These are phyloP conservation scores for Gossypium schwendimanii DNA, from an alignment of 441 rosid genomes.

Conservation along the genomic window DNA sequence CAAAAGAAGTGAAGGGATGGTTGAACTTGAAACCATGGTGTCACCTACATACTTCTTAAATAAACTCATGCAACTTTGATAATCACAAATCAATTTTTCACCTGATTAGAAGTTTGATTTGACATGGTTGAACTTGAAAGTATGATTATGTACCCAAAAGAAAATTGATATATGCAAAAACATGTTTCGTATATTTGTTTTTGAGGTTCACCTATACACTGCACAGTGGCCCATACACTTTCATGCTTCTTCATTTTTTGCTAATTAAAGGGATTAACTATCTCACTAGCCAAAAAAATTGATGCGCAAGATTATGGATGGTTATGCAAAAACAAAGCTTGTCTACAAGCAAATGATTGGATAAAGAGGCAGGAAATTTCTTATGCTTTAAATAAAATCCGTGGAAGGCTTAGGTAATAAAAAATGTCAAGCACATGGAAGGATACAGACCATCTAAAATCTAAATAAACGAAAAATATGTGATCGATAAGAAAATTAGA, in stretches of 20 bases:
- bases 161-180: not conserved
- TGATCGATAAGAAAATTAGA: not conserved
- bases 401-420: not conserved
- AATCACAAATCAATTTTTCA: not conserved
- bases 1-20: not conserved
- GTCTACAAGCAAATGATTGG: not conserved
- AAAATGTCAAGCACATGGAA: not conserved
- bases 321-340: not conserved
- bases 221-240: not conserved
- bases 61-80: not conserved
- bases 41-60: not conserved
- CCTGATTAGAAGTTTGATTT: not conserved
- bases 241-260: not conserved
- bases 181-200: not conserved
- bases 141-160: not conserved
- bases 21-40: not conserved
- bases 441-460: not conserved
- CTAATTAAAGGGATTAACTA: not conserved
- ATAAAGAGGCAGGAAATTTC: not conserved
- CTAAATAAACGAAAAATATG: not conserved
- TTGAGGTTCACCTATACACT: not conserved
- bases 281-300: not conserved
- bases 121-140: not conserved
- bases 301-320: not conserved
- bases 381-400: not conserved